Base-by-base conservation (phyloP, 2,329 filamentous ascomycete species). In the Emergomyces orientalis region DNA sequence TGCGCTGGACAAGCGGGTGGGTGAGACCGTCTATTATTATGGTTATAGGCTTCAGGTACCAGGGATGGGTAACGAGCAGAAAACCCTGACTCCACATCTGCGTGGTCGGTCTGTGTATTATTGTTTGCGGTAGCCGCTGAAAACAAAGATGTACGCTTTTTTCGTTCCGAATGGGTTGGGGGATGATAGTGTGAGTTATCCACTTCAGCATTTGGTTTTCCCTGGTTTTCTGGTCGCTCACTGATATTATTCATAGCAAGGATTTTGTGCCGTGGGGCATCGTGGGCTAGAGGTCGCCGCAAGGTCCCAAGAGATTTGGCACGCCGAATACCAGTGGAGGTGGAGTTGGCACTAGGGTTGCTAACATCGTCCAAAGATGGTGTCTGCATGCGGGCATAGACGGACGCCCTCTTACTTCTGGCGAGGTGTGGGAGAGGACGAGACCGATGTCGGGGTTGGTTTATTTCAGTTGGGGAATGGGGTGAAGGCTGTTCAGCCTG, bases 11-110 rank as follows among this genome's bases (percentile, higher is more conserved):
- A 9, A 22, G 54, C 9, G n/a, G 9, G 34, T 6, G 19, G 47
- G 57, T 27, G 41, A 62, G 34, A 19, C 57, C 62, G 27, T 43
- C n/a, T 22, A 51, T 52, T n/a, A 54, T 54, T 13, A 27, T 17
- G 34, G 19, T 25, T 25, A 59, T 43, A 22, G 17, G 63, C 64
- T 56, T 65, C 63, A 7, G 71, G 69, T 30, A 71, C 62, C 47
- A 76, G 68, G 4, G 74, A 75, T 2, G 75, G 75, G 63, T 74
- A 75, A 32, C 69, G 73, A 56, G 71, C 68, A 27, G 69, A 66
- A 63, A 73, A 72, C 59, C 73, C 69, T 39, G 70, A 55, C 27
- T 74, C 72, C 32, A 70, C 68, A 60, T 68, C 69, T n/a, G 70
- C 66, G 49, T 70, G 65, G 63, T 76, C 73, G 59, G 74, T 68